A percentile compares a stretch with the other conserved stretches of the same genome.
These are phyloP conservation scores for Poa pratensis DNA, from an alignment of 176 grass and related monocot species.

Conservation along the genomic window DNA sequence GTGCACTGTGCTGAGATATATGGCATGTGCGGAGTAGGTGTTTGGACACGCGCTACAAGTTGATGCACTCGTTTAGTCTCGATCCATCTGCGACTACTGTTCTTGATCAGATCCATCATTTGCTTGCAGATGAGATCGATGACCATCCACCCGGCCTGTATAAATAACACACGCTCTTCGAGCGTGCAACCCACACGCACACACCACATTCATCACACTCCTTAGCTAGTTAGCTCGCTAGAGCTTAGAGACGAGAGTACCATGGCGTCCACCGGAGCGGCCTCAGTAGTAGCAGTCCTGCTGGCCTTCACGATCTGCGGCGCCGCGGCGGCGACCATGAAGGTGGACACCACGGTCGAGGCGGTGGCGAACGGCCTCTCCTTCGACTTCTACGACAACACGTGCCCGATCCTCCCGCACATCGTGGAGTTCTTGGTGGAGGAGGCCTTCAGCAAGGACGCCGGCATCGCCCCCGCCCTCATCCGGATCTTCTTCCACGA, in stretches of 20 bases:
- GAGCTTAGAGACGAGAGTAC: background rate
- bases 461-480: slow-evolving; percentile 50
- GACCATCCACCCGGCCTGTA: background rate
- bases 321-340: background rate
- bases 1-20: too few species aligned
- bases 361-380: slow-evolving; percentile 12
- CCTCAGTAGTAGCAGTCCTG: background rate
- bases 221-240: background rate
- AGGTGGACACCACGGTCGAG: background rate
- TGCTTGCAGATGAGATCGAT: background rate
- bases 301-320: background rate
- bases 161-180: background rate
- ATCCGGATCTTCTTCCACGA: slow-evolving; percentile 67
- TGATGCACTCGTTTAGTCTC: background rate
- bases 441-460: slow-evolving; percentile 34
- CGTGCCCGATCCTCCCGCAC: slow-evolving; percentile 42
- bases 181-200: background rate
- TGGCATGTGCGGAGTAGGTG: too few species aligned
- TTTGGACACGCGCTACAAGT: too few species aligned
- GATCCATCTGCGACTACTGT: background rate
- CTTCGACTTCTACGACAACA: slow-evolving; percentile 40
- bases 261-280: background rate
- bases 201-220: too few species aligned
- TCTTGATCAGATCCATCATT: background rate
- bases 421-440: slow-evolving; percentile 37